phyloP scores from a whole-genome alignment of 108 stramenopile species.

The Pseudonitzschia multistriata region DNA sequence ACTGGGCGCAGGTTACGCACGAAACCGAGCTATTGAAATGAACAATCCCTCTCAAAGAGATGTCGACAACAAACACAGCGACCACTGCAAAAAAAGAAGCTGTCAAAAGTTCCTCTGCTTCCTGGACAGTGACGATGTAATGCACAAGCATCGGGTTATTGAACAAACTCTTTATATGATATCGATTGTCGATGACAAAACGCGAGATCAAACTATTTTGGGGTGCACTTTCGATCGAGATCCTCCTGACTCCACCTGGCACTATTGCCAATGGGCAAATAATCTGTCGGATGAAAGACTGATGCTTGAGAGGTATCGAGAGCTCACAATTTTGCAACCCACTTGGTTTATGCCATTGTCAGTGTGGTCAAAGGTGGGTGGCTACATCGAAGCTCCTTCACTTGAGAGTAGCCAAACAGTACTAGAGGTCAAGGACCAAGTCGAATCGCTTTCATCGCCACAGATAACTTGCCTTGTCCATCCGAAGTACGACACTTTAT shows the following conservation, averaged over 20 bases:
- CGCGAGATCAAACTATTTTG: slow-evolving; percentile 51
- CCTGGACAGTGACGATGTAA: slow-evolving; percentile 83
- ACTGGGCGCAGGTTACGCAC: slow-evolving; percentile 79
- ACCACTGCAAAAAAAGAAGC: background rate
- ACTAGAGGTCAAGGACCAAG: background rate
- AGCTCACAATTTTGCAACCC: slow-evolving; percentile 87
- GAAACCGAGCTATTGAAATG: slow-evolving; percentile 73
- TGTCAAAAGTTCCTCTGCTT: slow-evolving; percentile 59
- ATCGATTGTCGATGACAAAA: slow-evolving; percentile 22
- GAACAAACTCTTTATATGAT: slow-evolving; percentile 68
- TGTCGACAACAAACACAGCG: background rate
- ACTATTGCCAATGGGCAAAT: slow-evolving; percentile 89
- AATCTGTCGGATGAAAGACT: slow-evolving; percentile 67
- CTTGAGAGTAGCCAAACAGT: background rate
- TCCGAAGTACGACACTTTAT: slow-evolving; percentile 33
- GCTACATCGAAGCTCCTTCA: slow-evolving; percentile 64
- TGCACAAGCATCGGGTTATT: slow-evolving; percentile 67
- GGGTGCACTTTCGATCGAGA: slow-evolving; percentile 82
- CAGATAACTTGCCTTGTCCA: slow-evolving; percentile 36
- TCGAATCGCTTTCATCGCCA: background rate
- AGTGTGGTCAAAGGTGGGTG: slow-evolving; percentile 63
- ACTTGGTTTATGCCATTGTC: slow-evolving; percentile 74
- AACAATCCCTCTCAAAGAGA: slow-evolving; percentile 4
- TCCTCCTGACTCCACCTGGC: slow-evolving; percentile 84
- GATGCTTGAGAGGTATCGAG: slow-evolving; percentile 77